A percentile compares a stretch with the other conserved stretches of the same genome.
Evolutionary conservation across 1,284 basidiomycete species (phyloP).

Genomic region (Heimioporus retisporus): DNA sequence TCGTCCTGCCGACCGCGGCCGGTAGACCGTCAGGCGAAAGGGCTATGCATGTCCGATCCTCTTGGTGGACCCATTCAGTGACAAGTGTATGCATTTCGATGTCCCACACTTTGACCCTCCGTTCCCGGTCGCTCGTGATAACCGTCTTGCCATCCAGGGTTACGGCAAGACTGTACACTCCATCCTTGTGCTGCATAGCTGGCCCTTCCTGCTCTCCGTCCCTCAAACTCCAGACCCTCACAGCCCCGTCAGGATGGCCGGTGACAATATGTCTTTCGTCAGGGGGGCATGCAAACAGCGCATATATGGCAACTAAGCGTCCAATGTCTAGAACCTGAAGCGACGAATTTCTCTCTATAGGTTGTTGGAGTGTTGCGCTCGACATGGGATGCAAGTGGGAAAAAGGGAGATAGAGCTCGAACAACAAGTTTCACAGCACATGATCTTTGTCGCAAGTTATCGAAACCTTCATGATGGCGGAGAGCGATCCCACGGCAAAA

Average conservation of each 20-base stretch:
- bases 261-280: slow-evolving; percentile 11
- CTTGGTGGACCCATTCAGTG: not conserved
- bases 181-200: not conserved
- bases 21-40: slow-evolving; percentile 16
- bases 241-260: not conserved
- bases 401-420: too few relatives aligned
- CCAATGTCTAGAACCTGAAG: too few relatives aligned
- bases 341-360: too few relatives aligned
- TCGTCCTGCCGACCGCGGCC: not conserved
- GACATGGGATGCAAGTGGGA: too few relatives aligned
- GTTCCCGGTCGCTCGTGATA: not conserved
- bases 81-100: not conserved
- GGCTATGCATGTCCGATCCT: not conserved
- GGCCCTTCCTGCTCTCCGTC: slow-evolving; percentile 3
- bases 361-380: too few relatives aligned
- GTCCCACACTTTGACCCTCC: slow-evolving; percentile 14
- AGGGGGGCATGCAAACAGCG: not conserved
- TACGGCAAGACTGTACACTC: not conserved
- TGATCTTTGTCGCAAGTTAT: too few relatives aligned
- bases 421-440: too few relatives aligned
- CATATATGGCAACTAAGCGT: too few relatives aligned
- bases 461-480: too few relatives aligned
- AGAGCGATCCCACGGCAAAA: too few relatives aligned
- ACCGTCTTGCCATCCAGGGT: slow-evolving; percentile 5
- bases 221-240: slow-evolving; percentile 12